These are phyloP conservation scores for Boletus rex-veris DNA, from an alignment of 768 basidiomycete genomes.

Conservation along the genomic window DNA sequence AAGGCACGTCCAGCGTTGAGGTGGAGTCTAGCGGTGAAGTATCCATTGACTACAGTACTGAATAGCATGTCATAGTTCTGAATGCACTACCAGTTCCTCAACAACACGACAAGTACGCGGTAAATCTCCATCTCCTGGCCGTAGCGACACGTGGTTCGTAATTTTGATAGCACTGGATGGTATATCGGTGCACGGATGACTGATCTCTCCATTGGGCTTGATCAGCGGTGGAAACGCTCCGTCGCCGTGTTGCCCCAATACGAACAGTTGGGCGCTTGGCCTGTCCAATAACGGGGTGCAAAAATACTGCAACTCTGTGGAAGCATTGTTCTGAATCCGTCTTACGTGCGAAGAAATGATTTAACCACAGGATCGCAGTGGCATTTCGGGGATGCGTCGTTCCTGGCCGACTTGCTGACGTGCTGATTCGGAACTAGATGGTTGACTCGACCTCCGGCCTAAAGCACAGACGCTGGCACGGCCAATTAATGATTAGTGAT, in stretches of 20 bases:
- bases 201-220: constrained; percentile 15
- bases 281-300: constrained; percentile 1
- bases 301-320: constrained; percentile 13
- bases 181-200: constrained; percentile 10
- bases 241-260: constrained; percentile 4
- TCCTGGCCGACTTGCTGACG: constrained; percentile 23
- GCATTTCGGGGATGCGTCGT: constrained; percentile 13
- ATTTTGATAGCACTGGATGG: constrained; percentile 1
- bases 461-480: constrained; percentile 21
- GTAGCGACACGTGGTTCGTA: constrained; percentile 15
- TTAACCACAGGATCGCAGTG: constrained; percentile 12
- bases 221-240: constrained; percentile 21
- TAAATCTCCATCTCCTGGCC: constrained; percentile 10
- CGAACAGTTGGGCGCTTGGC: constrained; percentile 7
- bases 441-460: constrained; percentile 15
- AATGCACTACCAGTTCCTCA: background rate
- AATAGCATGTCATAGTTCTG: background rate
- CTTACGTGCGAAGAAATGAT: constrained; percentile 10
- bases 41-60: background rate
- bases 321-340: constrained; percentile 6
- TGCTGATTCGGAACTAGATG: constrained; percentile 10
- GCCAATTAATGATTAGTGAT: constrained; percentile 22
- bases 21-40: background rate
- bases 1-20: background rate
- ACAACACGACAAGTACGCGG: constrained; percentile 14